Percentiles rank a stretch among this genome's conserved stretches.
phyloP scores from a whole-genome alignment of 306 rosid species.

The Luffa aegyptiaca region DNA sequence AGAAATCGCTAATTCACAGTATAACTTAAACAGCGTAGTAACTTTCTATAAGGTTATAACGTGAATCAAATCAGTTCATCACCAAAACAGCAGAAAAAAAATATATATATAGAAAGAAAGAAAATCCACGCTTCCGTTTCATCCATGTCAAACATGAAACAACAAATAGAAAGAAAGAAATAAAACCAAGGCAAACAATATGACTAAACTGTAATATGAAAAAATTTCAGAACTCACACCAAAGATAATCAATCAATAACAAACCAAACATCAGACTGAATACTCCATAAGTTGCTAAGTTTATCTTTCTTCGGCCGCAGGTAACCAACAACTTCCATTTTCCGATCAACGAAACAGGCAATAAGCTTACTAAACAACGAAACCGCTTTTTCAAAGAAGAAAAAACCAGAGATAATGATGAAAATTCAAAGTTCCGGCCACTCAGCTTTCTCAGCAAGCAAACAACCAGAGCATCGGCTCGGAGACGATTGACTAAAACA shows the following conservation, averaged over 20 bases:
- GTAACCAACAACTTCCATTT: background rate
- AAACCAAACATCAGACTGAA: background rate
- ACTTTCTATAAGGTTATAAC: background rate
- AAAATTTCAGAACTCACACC: background rate
- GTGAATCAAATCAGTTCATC: background rate
- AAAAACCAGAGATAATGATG: background rate
- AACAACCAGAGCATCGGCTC: background rate
- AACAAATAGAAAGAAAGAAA: background rate
- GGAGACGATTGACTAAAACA: background rate
- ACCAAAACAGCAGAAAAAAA: background rate
- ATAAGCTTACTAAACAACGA: background rate
- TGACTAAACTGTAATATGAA: background rate
- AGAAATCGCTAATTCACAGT: background rate
- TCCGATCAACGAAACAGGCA: background rate
- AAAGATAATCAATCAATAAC: background rate
- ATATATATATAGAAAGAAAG: background rate
- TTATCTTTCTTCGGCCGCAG: background rate
- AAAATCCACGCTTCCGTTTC: background rate
- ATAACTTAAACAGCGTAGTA: background rate
- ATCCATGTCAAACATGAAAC: background rate
- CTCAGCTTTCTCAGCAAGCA: background rate
- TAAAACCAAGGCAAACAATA: conserved; percentile 1
- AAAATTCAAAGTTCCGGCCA: background rate
- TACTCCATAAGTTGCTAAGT: background rate
- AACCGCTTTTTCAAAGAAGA: background rate